Evolutionary conservation across 768 basidiomycete species (phyloP).

Genomic region (Polyporus arcularius): DNA sequence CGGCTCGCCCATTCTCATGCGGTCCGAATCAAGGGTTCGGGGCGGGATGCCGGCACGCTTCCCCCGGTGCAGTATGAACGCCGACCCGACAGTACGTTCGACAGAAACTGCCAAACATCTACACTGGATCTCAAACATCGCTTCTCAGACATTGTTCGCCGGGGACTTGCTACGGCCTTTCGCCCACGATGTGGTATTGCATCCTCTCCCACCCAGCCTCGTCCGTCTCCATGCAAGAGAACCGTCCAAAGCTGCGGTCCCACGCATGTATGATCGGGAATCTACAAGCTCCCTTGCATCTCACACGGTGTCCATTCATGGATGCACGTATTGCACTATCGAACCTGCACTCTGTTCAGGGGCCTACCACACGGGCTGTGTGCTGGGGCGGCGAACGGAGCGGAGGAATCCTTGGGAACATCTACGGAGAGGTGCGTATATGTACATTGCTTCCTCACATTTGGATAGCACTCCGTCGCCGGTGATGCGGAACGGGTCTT

Average conservation of each 20-base stretch:
- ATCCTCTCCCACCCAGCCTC: background rate
- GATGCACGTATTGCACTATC: background rate
- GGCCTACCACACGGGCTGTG: background rate
- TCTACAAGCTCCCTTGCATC: conserved; percentile 5
- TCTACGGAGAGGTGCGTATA: background rate
- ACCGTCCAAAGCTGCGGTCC: conserved; percentile 5
- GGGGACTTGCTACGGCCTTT: background rate
- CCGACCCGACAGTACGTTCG: conserved; percentile 14
- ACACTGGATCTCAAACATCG: conserved; percentile 10
- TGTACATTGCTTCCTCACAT: background rate
- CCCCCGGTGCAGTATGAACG: conserved; percentile 3
- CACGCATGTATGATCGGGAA: conserved; percentile 3
- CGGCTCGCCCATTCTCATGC: background rate
- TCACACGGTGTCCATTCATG: background rate
- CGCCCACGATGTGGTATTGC: background rate
- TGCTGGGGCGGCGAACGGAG: background rate
- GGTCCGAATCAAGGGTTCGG: background rate
- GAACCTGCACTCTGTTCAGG: background rate
- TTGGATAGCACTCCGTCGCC: background rate
- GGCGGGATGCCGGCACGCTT: background rate
- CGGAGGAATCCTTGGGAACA: background rate
- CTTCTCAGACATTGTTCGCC: background rate
- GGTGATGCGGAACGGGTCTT: background rate
- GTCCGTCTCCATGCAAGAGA: background rate
- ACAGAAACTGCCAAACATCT: conserved; percentile 20